Conservation (phyloP, 202 grass and related monocot genomes). For the Panicum virgatum region DNA sequence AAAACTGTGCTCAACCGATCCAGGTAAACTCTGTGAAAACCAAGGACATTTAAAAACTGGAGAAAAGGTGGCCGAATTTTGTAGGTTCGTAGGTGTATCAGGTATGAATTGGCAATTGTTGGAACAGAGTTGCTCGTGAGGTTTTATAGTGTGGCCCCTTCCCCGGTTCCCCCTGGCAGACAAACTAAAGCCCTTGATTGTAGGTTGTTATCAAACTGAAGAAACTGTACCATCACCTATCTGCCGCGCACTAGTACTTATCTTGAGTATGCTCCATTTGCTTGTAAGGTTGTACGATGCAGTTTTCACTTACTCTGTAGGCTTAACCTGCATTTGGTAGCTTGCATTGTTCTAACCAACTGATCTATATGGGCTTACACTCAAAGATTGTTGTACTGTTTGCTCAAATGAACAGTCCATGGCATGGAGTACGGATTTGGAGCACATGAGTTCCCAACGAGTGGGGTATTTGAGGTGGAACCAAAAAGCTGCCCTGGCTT, state of each 20-base stretch:
- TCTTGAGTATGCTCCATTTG: neutral
- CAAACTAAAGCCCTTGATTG: neutral
- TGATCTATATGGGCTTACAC: slow-evolving; percentile 19
- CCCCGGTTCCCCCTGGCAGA: too few relatives aligned
- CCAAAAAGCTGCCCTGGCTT: slow-evolving; percentile 83
- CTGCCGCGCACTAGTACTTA: neutral
- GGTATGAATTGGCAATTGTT: neutral
- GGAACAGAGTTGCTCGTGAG: neutral
- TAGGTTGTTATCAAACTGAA: neutral
- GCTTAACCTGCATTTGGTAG: neutral
- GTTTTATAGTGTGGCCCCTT: neutral
- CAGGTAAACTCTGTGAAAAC: neutral
- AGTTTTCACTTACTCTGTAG: neutral
- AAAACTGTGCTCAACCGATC: neutral
- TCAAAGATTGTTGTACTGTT: slow-evolving; percentile 19
- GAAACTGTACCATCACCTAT: neutral
- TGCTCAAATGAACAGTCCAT: slow-evolving; percentile 55
- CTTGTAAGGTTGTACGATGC: neutral
- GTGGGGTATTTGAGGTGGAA: slow-evolving; percentile 91
- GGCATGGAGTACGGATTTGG: slow-evolving; percentile 87
- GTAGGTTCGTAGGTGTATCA: neutral
- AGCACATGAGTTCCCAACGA: slow-evolving; percentile 77
- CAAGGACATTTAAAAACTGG: neutral
- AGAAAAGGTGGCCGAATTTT: neutral
- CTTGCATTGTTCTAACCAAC: slow-evolving; percentile 13